Evolutionary conservation across 805 yeast species (phyloP).

Genomic region (Wickerhamomyces bovis): DNA sequence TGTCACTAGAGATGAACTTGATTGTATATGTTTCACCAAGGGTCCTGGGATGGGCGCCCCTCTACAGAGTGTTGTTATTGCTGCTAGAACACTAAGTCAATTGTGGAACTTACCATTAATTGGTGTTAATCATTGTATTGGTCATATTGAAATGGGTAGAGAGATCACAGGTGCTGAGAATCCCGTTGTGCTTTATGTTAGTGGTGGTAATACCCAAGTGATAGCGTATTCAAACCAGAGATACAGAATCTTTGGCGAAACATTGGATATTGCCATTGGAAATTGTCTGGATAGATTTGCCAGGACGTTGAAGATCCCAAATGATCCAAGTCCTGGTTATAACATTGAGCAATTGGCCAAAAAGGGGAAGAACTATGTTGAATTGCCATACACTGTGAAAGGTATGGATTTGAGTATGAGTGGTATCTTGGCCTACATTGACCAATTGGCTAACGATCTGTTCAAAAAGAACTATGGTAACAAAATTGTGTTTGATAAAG

Average conservation of each 20-base stretch:
- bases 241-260: slow-evolving; percentile 98
- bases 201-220: slow-evolving; percentile 98
- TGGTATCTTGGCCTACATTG: slow-evolving; percentile 85
- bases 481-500: slow-evolving; percentile 30
- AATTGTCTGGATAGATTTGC: slow-evolving; percentile 97
- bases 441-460: slow-evolving; percentile 69
- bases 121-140: slow-evolving; percentile 96
- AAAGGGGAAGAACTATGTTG: slow-evolving; percentile 51
- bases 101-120: slow-evolving; percentile 81
- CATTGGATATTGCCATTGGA: slow-evolving; percentile 95
- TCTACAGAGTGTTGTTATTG: slow-evolving; percentile 82
- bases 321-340: slow-evolving; percentile 96
- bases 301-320: slow-evolving; percentile 78
- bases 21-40: slow-evolving; percentile 88
- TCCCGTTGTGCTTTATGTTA: slow-evolving; percentile 94
- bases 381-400: slow-evolving; percentile 91
- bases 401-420: slow-evolving; percentile 98
- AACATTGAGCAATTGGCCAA: slow-evolving; percentile 94
- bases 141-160: slow-evolving; percentile 98
- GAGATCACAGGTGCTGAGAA: slow-evolving; percentile 97
- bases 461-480: slow-evolving; percentile 38
- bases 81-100: slow-evolving; percentile 80
- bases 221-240: slow-evolving; percentile 93
- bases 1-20: slow-evolving; percentile 45
- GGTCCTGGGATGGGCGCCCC: slow-evolving; percentile 99